Conservation (phyloP, 768 basidiomycete species). For the Boletus pseudo-olivaceus region DNA sequence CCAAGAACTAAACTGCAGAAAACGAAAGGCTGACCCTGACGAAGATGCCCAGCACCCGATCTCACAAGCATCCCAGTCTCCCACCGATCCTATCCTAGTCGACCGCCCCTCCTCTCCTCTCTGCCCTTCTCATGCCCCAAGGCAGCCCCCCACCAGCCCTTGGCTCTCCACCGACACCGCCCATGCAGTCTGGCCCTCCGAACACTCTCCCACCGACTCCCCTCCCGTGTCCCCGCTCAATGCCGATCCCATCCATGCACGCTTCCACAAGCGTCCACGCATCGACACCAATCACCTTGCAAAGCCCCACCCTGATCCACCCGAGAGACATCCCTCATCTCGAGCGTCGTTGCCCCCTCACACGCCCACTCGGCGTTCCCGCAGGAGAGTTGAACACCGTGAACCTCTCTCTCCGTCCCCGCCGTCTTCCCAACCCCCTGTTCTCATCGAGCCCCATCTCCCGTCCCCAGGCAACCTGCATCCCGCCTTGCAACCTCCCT, state of each 20-base stretch:
- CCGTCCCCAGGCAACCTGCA: slow-evolving; percentile 24
- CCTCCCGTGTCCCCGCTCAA: slow-evolving; percentile 41
- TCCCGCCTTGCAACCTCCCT: slow-evolving; percentile 27
- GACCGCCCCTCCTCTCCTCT: slow-evolving; percentile 31
- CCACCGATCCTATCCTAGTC: slow-evolving; percentile 34
- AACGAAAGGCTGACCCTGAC: slow-evolving; percentile 64
- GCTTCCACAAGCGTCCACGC: slow-evolving; percentile 31
- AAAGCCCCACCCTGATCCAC: slow-evolving; percentile 13
- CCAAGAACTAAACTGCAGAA: slow-evolving; percentile 51
- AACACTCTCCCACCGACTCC: slow-evolving; percentile 32
- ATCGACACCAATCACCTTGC: slow-evolving; percentile 21
- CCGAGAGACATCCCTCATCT: slow-evolving; percentile 13
- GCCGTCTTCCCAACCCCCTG: slow-evolving; percentile 16
- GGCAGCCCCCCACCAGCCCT: slow-evolving; percentile 36
- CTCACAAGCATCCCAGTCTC: slow-evolving; percentile 25
- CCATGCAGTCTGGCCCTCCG: slow-evolving; percentile 38
- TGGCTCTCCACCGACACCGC: slow-evolving; percentile 32
- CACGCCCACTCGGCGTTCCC: slow-evolving; percentile 31
- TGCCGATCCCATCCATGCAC: slow-evolving; percentile 24
- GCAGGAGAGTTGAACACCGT: slow-evolving; percentile 26
- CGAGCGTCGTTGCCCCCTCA: slow-evolving; percentile 19
- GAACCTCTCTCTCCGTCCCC: slow-evolving; percentile 30
- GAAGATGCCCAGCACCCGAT: slow-evolving; percentile 35
- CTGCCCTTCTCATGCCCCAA: slow-evolving; percentile 35
- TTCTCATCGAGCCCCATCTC: slow-evolving; percentile 25